Conservation (phyloP, 148 eudicot species). For the Salicornia ramosissima region DNA sequence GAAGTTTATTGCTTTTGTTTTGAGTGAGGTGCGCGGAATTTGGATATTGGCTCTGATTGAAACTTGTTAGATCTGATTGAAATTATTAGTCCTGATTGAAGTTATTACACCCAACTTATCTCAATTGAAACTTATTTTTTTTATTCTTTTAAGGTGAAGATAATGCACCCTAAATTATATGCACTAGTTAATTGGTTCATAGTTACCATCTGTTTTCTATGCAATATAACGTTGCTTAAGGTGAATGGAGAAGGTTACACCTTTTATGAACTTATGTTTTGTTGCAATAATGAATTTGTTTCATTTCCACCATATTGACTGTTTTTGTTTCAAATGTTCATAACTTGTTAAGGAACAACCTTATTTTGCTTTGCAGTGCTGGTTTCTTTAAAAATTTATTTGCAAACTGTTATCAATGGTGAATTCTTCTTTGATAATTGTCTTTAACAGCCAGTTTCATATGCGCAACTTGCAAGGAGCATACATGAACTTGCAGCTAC, state of each 20-base stretch:
- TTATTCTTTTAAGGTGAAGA: too few species aligned
- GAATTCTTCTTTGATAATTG: not conserved
- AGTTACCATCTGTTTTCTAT: too few species aligned
- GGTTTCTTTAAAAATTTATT: not conserved
- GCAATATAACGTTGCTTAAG: not conserved
- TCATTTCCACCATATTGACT: not conserved
- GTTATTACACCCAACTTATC: too few species aligned
- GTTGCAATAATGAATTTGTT: not conserved
- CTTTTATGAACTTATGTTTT: not conserved
- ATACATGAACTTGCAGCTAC: slow-evolving; percentile 89
- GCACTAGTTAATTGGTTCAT: too few species aligned
- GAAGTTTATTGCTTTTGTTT: too few species aligned
- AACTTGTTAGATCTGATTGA: too few species aligned
- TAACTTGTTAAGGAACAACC: too few species aligned
- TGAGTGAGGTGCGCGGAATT: too few species aligned
- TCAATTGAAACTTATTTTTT: too few species aligned
- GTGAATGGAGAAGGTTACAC: not conserved
- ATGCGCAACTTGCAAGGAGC: slow-evolving; percentile 97
- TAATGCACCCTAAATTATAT: too few species aligned
- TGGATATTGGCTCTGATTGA: too few species aligned
- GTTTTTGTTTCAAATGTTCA: not conserved
- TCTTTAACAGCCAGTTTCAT: slow-evolving; percentile 78
- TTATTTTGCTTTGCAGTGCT: not conserved
- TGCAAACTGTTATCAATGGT: not conserved
- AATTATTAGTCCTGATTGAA: too few species aligned